Base-by-base conservation (phyloP, 2,329 filamentous ascomycete genomes). In the Chlorencoelia australis region DNA sequence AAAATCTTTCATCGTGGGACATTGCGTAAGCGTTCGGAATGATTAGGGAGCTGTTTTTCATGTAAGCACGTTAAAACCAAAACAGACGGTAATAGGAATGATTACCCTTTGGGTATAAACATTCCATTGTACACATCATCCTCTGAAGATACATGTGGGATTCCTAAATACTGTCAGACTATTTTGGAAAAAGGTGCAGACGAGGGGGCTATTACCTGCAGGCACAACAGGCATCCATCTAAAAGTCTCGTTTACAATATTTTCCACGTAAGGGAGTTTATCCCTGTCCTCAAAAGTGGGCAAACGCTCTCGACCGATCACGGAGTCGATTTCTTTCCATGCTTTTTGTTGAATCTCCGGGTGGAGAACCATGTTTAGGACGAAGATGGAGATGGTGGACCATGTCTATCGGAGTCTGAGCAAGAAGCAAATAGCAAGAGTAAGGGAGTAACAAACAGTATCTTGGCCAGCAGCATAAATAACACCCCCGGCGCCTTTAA, bases 61-160 rank as follows among this genome's bases (percentile, higher is more conserved):
- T 6, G 14, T 30, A 30, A 3, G 14, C 5, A 30, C n/a, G 11
- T 7, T 6, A 7, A 9, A 10, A 29, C 9, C 8, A 6, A 17
- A 10, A 30, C 18, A 30, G 14, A 14, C n/a, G n/a, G n/a, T n/a
- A n/a, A n/a, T n/a, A n/a, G n/a, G n/a, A n/a, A n/a, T n/a, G n/a
- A n/a, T n/a, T n/a, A 33, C 14, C 31, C 31, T 15, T 66, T 67
- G 7, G 70, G 71, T 33, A 78, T 73, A 40, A 66, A 63, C 53
- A 71, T 69, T 24, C 66, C 71, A 16, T 68, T 59, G 48, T 75
- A 77, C 9, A 66, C 58, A 38, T 77, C 73, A 33, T 77, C 72
- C 31, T 65, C 54, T 2, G 67, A 58, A 11, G 68, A 61, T 29
- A 58, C 62, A 51, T 77, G 73, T 2, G 73, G 72, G 18, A 30